Evolutionary conservation across 768 basidiomycete genomes (phyloP).

Genomic region (Mycena vulgaris): DNA sequence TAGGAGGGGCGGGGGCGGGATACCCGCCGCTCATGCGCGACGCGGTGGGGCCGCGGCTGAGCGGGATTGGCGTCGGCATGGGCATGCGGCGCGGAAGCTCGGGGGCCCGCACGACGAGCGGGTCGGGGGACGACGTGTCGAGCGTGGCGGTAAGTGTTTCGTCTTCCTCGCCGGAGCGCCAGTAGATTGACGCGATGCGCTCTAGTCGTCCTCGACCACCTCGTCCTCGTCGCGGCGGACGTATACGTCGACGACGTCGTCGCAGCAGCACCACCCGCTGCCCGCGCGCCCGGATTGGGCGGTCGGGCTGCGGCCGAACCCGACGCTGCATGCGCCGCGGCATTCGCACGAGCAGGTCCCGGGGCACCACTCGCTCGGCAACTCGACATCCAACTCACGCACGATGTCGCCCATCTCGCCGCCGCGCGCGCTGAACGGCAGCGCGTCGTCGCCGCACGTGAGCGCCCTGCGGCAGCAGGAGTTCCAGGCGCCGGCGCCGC

Average conservation of each 20-base stretch:
- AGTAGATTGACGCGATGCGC: not conserved
- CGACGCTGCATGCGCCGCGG: constrained; percentile 71
- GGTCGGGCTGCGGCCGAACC: constrained; percentile 85
- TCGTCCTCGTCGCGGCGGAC: constrained; percentile 87
- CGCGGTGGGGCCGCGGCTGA: constrained; percentile 35
- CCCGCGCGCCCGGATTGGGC: constrained; percentile 93
- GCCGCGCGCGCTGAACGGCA: constrained; percentile 53
- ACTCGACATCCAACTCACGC: constrained; percentile 52
- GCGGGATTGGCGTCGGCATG: constrained; percentile 66
- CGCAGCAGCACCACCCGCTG: constrained; percentile 77
- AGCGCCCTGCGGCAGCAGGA: constrained; percentile 35
- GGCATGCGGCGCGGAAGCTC: constrained; percentile 67
- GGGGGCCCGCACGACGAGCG: constrained; percentile 58
- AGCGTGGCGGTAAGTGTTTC: constrained; percentile 76
- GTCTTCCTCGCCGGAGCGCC: not conserved
- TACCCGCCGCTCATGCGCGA: constrained; percentile 18
- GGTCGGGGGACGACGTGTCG: constrained; percentile 79
- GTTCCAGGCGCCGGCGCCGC: constrained; percentile 25
- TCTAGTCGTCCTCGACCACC: constrained; percentile 79
- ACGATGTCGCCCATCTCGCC: constrained; percentile 60
- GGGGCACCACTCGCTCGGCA: not conserved
- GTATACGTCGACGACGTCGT: constrained; percentile 81
- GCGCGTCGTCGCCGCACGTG: constrained; percentile 32
- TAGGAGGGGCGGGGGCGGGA: not conserved
- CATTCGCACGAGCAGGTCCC: constrained; percentile 53